Evolutionary conservation across 371 early-diverging fungal genomes (phyloP).

Genomic region (Batkoa obscura): DNA sequence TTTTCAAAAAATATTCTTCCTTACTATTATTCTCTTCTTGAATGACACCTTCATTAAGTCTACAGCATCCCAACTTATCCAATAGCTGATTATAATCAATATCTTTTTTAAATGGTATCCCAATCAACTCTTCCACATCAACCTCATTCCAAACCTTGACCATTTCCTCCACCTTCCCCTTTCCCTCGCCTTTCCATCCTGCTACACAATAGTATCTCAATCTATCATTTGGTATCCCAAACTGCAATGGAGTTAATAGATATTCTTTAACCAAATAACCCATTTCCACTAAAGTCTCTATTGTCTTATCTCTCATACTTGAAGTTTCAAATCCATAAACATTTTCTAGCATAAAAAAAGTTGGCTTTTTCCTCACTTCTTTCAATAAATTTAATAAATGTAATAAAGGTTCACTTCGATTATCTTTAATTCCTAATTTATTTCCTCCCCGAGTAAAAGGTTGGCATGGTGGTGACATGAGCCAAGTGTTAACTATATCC

Average conservation of each 20-base stretch:
- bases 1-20: too few relatives aligned
- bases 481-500: conserved; percentile 49
- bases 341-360: conserved; percentile 45
- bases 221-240: conserved; percentile 49
- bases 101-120: too few relatives aligned
- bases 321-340: conserved; percentile 54
- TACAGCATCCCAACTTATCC: too few relatives aligned
- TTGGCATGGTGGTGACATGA: conserved; percentile 75
- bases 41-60: too few relatives aligned
- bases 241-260: conserved; percentile 36
- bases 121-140: too few relatives aligned
- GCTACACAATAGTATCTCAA: conserved; percentile 45
- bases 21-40: too few relatives aligned
- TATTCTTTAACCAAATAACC: conserved; percentile 45
- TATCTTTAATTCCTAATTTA: conserved; percentile 36
- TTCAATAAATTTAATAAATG: conserved; percentile 35
- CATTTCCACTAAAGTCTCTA: conserved; percentile 27
- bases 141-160: too few relatives aligned
- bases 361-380: conserved; percentile 16
- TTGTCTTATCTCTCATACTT: conserved; percentile 13
- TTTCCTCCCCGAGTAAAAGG: conserved; percentile 55
- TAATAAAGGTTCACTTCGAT: conserved; percentile 38
- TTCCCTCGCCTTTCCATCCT: too few relatives aligned
- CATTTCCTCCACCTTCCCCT: too few relatives aligned
- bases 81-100: too few relatives aligned